Base-by-base conservation (phyloP, 306 rosid genomes). In the Alnus glutinosa region DNA sequence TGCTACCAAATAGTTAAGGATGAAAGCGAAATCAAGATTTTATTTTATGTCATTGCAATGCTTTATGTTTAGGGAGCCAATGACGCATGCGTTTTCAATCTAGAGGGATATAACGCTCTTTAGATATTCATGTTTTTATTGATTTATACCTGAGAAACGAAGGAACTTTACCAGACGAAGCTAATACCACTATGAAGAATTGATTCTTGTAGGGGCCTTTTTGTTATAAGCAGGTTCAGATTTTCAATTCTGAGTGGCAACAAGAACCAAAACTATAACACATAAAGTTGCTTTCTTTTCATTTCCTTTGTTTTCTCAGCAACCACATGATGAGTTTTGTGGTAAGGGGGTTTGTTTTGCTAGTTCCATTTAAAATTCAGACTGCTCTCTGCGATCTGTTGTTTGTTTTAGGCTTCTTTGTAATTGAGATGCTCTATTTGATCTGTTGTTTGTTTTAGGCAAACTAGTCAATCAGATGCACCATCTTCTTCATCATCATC, bases 401-500 rank as follows among this genome's bases (percentile, higher is more conserved):
- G 30, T 73, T 44, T 55, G 37, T 73, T 68, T 55, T 19, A 44
- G 83, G 48, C 39, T 75, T 75, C 1, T 32, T 62, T 70, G 15
- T 9, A 46, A 1, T 74, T 77, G 19, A 59, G 59, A 57, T 73
- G 72, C 46, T 78, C 72, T 71, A 19, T 62, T 10, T 48, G 37
- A 69, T 64, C n/a, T 61, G 55, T 83, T 68, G 10, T 48, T 87
- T 78, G 74, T 69, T 32, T 79, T 71, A 95, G 98, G 89, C 81
- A 85, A 80, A 63, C 55, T 81, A 73, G n/a, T 50, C 90, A 78
- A 62, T 83, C 79, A 54, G 78, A 86, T 12, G 79, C 86, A 75
- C 85, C 89, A 46, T 78, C 93, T 68, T 71, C 86, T 74, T 83
- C 89, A 3, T 71, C 89, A 3, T 71, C 93, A 7, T 86, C 90